These are phyloP conservation scores for Diaporthe amygdali DNA, from an alignment of 2,329 filamentous ascomycete species.

Conservation along the genomic window DNA sequence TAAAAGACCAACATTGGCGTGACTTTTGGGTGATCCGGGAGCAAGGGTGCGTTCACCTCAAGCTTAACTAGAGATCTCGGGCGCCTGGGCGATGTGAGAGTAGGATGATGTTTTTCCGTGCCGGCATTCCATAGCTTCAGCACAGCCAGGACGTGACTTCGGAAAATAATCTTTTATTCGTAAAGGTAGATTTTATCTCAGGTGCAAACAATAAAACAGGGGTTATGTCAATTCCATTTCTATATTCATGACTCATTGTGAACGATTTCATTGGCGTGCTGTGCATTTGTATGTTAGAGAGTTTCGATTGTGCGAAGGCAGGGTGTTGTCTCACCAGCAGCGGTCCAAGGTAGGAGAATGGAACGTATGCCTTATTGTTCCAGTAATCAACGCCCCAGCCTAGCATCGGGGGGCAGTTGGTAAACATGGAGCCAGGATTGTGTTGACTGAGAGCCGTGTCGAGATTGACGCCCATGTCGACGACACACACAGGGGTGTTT, in stretches of 20 bases:
- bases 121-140: no score
- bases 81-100: no score
- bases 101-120: no score
- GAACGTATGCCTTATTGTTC: background rate
- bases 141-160: no score
- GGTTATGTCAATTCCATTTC: background rate
- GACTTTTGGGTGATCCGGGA: no score
- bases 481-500: background rate
- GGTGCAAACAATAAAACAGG: background rate
- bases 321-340: background rate
- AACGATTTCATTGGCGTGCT: background rate
- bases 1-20: background rate
- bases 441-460: background rate
- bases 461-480: background rate
- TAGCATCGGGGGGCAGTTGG: conserved; percentile 5
- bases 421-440: background rate
- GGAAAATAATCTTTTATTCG: background rate
- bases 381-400: background rate
- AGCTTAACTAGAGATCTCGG: no score
- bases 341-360: conserved; percentile 2
- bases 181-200: background rate
- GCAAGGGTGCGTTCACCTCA: no score
- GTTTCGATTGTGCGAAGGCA: background rate
- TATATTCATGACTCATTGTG: background rate
- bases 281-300: background rate